Evolutionary conservation across 192 early-diverging fungal genomes (phyloP).

Genomic region (Pecoramyces ruminantium): DNA sequence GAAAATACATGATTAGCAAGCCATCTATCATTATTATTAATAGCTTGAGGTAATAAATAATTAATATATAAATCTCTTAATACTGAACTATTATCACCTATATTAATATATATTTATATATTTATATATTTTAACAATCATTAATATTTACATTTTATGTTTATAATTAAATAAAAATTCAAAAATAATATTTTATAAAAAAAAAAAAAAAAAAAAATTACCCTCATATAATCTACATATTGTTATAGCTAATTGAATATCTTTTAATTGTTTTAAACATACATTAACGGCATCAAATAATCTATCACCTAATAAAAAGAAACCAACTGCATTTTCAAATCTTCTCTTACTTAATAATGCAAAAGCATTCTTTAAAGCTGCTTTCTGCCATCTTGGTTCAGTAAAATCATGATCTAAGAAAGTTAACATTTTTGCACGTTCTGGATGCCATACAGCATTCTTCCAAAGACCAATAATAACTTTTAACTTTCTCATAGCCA

Average conservation of each 20-base stretch:
- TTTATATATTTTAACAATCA: not conserved
- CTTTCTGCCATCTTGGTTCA: conserved; percentile 73
- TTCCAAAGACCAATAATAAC: conserved; percentile 83
- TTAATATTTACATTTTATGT: too few species aligned
- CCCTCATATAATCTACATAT: conserved; percentile 86
- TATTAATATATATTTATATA: not conserved
- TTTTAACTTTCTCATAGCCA: conserved; percentile 78
- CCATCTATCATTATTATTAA: conserved; percentile 48
- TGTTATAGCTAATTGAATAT: conserved; percentile 79
- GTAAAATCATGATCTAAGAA: conserved; percentile 89
- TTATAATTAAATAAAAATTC: too few species aligned
- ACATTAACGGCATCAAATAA: conserved; percentile 84
- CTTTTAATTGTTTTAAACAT: conserved; percentile 77
- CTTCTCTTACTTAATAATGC: conserved; percentile 88
- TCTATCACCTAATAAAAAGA: conserved; percentile 79
- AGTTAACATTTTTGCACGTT: conserved; percentile 71
- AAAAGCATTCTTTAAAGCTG: conserved; percentile 95
- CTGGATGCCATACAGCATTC: conserved; percentile 57
- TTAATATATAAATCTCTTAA: conserved; percentile 26
- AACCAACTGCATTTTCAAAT: conserved; percentile 83
- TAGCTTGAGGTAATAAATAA: conserved; percentile 31
- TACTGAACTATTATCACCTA: conserved; percentile 37
- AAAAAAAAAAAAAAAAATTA: conserved; percentile 11
- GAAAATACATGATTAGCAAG: conserved; percentile 30
- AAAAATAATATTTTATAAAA: too few species aligned